A percentile compares a stretch with the other conserved stretches of the same genome.
These are phyloP conservation scores for Allomyces macrogynus DNA, from an alignment of 192 early-diverging fungal species.

Conservation along the genomic window DNA sequence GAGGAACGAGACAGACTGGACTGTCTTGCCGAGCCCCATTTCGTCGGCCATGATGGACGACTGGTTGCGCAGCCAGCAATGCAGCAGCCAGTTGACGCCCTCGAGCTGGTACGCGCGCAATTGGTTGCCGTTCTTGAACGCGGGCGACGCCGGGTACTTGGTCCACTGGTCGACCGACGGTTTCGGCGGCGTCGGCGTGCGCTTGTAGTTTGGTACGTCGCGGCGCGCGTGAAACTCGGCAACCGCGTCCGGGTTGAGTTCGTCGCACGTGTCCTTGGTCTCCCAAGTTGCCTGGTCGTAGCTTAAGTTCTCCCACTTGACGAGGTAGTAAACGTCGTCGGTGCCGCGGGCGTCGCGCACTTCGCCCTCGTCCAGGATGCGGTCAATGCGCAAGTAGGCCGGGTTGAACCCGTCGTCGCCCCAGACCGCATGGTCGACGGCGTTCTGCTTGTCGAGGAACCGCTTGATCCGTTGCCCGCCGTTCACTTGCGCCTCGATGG, in stretches of 20 bases:
- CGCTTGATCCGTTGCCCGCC: slow-evolving; percentile 51
- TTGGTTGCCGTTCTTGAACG: slow-evolving; percentile 47
- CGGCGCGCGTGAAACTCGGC: slow-evolving; percentile 42
- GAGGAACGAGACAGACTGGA: slow-evolving; percentile 57
- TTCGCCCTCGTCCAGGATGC: slow-evolving; percentile 68
- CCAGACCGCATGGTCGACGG: slow-evolving; percentile 25
- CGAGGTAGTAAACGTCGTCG: slow-evolving; percentile 43
- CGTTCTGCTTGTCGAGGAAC: slow-evolving; percentile 42
- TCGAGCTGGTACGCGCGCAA: slow-evolving; percentile 60
- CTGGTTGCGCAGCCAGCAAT: slow-evolving; percentile 53
- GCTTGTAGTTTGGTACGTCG: slow-evolving; percentile 30
- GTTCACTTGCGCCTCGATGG: slow-evolving; percentile 27
- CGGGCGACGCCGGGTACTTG: slow-evolving; percentile 40
- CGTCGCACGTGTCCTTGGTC: slow-evolving; percentile 21
- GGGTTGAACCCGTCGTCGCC: slow-evolving; percentile 44
- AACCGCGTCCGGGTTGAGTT: slow-evolving; percentile 41
- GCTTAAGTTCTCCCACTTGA: slow-evolving; percentile 50
- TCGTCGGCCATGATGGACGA: slow-evolving; percentile 39
- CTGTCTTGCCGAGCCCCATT: slow-evolving; percentile 46
- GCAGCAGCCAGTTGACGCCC: slow-evolving; percentile 63
- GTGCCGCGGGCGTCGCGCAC: slow-evolving; percentile 22
- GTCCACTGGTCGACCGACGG: slow-evolving; percentile 24
- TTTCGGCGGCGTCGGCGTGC: slow-evolving; percentile 15
- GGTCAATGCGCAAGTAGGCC: slow-evolving; percentile 45
- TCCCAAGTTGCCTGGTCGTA: slow-evolving; percentile 67